Evolutionary conservation across 106 monocot species (phyloP), one percentile per base, ranked within the genome.

Genomic region (Chionographis japonica): DNA sequence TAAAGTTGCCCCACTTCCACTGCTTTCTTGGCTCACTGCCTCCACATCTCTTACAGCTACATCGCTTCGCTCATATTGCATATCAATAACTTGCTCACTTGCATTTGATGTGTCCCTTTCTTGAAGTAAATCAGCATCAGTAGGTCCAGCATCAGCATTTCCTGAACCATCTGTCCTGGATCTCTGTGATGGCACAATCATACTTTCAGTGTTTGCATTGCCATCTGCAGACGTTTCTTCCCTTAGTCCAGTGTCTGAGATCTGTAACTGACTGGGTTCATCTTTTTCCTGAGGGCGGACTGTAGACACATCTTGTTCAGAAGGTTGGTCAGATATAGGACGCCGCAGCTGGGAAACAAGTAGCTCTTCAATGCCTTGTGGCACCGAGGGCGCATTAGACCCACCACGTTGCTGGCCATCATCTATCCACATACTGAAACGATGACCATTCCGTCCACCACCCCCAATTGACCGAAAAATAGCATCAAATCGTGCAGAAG

Each of bases 341-440:
- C 83, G 77, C 61, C 88, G 90, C 65, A 99, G 75, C 27, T 80
- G 87, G 27, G 98, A 99, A 58, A 93, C 52, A 37, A 99, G 78
- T 20, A 99, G 37, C 62, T 99, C 98, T 68, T 99, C 98, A 20
- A 93, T 90, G 59, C 93, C 98, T 70, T 85, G 87, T 62, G 93
- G 98, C n/a, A 87, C 75, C 19, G 85, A 27, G 65, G 80, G 78
- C 41, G 80, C 79, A 77, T 60, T 75, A 61, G 93, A 86, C 13
- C 73, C 81, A 56, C 77, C 61, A 56, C 85, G 87, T 72, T 81
- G 87, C 18, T 84, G 87, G 12, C 67, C 78, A 63, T 90, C 83
- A 81, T 99, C 98, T 50, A 93, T 70, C 98, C 98, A 99, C 85
- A 90, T 90, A 74, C 75, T 88, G 46, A 93, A 88, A 56, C 93